A percentile compares a stretch with the other conserved stretches of the same genome.
Evolutionary conservation across 177 flowering plant species (phyloP).

Genomic region (Vitis hybrid): DNA sequence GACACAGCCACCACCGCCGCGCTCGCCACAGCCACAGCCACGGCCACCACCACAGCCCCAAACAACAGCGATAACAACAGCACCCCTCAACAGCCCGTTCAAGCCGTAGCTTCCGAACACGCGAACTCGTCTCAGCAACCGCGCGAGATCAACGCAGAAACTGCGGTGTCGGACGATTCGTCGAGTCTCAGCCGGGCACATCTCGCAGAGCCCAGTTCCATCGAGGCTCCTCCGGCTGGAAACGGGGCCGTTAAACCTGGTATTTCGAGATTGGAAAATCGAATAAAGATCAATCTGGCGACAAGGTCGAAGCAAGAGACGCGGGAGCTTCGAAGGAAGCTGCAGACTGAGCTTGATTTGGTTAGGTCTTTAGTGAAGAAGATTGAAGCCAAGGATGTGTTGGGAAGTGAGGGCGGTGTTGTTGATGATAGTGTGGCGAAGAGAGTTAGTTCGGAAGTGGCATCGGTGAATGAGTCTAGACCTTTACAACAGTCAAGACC

Average conservation of each 20-base stretch:
- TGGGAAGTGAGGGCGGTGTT: conserved; percentile 18
- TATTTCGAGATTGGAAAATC: conserved; percentile 19
- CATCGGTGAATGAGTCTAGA: conserved; percentile 27
- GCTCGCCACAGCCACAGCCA: conserved; percentile 5
- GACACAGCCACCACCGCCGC: not conserved
- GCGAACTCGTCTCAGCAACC: conserved; percentile 14
- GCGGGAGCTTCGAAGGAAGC: conserved; percentile 46
- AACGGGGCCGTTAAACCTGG: conserved; percentile 27
- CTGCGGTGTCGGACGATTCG: conserved; percentile 25
- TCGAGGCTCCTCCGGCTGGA: conserved; percentile 7
- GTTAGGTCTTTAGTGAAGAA: conserved; percentile 47
- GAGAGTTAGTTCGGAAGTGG: conserved; percentile 36
- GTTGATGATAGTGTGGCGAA: conserved; percentile 16
- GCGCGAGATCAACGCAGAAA: conserved; percentile 7
- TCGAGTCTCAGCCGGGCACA: conserved; percentile 22
- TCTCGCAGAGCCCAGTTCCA: not conserved
- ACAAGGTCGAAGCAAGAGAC: conserved; percentile 43
- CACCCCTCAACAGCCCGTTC: too few species aligned
- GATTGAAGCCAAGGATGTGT: conserved; percentile 29
- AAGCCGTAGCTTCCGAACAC: conserved; percentile 12
- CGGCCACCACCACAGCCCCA: not conserved
- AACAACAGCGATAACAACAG: too few species aligned
- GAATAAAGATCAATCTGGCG: conserved; percentile 31
- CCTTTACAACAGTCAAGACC: conserved; percentile 38
- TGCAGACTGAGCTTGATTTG: conserved; percentile 42